These are phyloP conservation scores for Fomitopsis palustris DNA, from an alignment of 1,284 basidiomycete genomes.

Conservation along the genomic window DNA sequence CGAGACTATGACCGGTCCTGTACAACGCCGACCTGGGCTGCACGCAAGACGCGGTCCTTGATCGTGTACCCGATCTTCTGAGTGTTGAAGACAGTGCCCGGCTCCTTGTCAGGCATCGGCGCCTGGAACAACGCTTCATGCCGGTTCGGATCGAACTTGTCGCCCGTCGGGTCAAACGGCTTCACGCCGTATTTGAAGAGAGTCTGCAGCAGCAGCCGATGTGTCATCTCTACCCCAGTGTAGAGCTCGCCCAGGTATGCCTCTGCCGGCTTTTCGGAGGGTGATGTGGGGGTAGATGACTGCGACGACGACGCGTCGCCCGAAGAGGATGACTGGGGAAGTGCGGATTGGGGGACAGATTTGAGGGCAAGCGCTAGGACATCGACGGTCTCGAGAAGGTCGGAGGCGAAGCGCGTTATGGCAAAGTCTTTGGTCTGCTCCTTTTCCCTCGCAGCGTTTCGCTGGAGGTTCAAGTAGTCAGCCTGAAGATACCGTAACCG, in stretches of 20 bases:
- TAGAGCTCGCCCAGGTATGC: slow-evolving; percentile 71
- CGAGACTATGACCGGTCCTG: slow-evolving; percentile 53
- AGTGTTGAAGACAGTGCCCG: slow-evolving; percentile 89
- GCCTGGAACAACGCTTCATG: slow-evolving; percentile 97
- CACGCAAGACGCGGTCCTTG: slow-evolving; percentile 88
- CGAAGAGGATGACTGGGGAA: slow-evolving; percentile 27
- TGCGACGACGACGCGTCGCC: slow-evolving; percentile 26
- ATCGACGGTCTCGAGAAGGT: slow-evolving; percentile 91
- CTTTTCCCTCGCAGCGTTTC: slow-evolving; percentile 88
- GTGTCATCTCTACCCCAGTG: slow-evolving; percentile 89
- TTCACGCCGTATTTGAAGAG: slow-evolving; percentile 91
- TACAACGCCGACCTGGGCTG: slow-evolving; percentile 96
- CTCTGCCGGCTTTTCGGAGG: slow-evolving; percentile 48
- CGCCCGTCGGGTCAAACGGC: slow-evolving; percentile 88
- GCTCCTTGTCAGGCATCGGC: slow-evolving; percentile 84
- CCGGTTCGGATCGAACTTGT: slow-evolving; percentile 90
- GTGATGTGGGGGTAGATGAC: slow-evolving; percentile 29
- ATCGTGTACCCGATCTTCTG: slow-evolving; percentile 92
- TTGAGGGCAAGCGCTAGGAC: slow-evolving; percentile 88
- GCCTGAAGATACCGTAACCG: slow-evolving; percentile 88
- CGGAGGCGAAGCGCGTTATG: slow-evolving; percentile 86
- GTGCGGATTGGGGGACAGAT: slow-evolving; percentile 68
- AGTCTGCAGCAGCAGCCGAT: slow-evolving; percentile 86
- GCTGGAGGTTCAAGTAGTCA: slow-evolving; percentile 93
- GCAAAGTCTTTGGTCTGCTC: slow-evolving; percentile 91